Evolutionary conservation across 495 filamentous ascomycete species (phyloP).

Genomic region (Tuber aestivum): DNA sequence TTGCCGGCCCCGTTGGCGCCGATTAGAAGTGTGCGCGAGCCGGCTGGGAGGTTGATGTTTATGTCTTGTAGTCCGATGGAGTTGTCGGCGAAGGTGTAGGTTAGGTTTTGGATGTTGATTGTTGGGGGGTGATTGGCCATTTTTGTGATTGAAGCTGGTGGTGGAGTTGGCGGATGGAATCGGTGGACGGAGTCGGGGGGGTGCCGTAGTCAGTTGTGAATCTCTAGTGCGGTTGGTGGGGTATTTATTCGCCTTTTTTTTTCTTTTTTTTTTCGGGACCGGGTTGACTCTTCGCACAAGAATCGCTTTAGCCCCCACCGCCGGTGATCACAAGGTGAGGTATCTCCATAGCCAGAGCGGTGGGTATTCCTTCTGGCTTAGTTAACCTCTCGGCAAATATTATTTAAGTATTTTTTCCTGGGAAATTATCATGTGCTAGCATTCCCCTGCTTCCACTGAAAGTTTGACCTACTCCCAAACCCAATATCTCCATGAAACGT

Average conservation of each 20-base stretch:
- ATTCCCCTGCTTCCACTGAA: too few relatives aligned
- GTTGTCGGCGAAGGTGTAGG: conserved; percentile 82
- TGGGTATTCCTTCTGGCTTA: too few relatives aligned
- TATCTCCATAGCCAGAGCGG: too few relatives aligned
- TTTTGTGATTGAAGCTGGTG: conserved; percentile 6
- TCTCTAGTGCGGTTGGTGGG: neutral
- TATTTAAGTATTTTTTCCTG: too few relatives aligned
- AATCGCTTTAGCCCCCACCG: neutral
- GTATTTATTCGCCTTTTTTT: neutral
- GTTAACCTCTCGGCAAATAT: too few relatives aligned
- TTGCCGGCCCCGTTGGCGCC: conserved; percentile 97
- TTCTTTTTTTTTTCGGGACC: neutral
- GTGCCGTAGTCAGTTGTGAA: neutral
- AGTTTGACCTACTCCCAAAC: too few relatives aligned
- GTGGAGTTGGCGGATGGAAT: neutral
- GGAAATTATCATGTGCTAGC: too few relatives aligned
- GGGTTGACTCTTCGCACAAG: neutral
- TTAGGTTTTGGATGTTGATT: conserved; percentile 68
- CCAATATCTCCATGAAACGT: too few relatives aligned
- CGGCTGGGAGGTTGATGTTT: conserved; percentile 66
- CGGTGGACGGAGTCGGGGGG: neutral
- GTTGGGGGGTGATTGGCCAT: conserved; percentile 35
- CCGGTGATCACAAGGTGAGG: too few relatives aligned
- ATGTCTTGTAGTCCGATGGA: conserved; percentile 65
- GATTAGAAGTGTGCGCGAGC: conserved; percentile 84